Base-by-base conservation (phyloP, 2,329 filamentous ascomycete genomes). In the Penicillium sp. region DNA sequence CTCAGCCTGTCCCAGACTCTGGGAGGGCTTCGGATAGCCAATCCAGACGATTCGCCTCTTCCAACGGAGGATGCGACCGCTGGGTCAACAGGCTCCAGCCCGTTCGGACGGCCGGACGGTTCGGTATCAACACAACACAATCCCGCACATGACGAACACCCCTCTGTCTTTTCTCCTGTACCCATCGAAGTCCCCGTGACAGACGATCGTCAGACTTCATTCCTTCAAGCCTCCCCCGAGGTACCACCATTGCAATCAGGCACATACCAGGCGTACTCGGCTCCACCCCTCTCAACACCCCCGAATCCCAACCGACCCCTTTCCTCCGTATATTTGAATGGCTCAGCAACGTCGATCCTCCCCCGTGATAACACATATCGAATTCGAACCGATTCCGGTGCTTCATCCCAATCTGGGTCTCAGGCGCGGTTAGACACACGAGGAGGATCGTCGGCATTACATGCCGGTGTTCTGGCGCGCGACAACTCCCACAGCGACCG, bases 21-120 rank as follows among this genome's bases (percentile, higher is more conserved):
- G 71, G 94, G 94, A 71, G 93, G 93, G 70, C 82, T 99, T 77
- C 91, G 93, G 75, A 97, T 99, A 76, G 93, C 94, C 69, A 99
- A 97, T 76, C 93, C 93, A 55, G 93, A 97, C 79, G 87, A 94
- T 78, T 83, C 85, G 60, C 79, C 80, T 60, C 65, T 75, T 54
- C 70, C 72, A 45, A 69, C 73, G 29, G 72, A 77, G 55, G 72
- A 73, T 60, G 63, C 72, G 57, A 62, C 66, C 64, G 60, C 61
- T 63, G 69, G 67, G 44, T 63, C 63, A 61, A 59, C 58, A 49
- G 61, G 62, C 58, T 54, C 62, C 53, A 63, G 57, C 41, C 60
- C 63, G 43, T 61, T 58, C 58, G 65, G 65, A 50, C 53, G 50
- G 36, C 58, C 66, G 62, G 63, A 39, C 55, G 62, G 58, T 59